A percentile compares a stretch with the other conserved stretches of the same genome.
These are phyloP conservation scores for Mimosa pudica DNA, from an alignment of 306 rosid species.

Conservation along the genomic window DNA sequence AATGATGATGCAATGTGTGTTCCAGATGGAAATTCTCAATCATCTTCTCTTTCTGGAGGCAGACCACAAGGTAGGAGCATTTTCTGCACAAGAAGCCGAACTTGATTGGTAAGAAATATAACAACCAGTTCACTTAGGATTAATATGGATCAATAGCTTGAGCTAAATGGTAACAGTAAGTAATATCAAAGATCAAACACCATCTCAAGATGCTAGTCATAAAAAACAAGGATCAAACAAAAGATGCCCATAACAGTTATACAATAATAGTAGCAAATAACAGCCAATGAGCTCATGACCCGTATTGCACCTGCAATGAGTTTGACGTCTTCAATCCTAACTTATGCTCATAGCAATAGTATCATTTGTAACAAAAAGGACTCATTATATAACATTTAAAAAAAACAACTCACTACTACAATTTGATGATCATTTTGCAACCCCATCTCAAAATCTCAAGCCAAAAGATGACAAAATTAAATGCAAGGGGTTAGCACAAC, in stretches of 20 bases:
- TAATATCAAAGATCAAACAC: background rate
- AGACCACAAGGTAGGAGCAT: slow-evolving; percentile 96
- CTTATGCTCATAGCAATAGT: background rate
- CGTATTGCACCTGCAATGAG: background rate
- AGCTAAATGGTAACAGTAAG: slow-evolving; percentile 9
- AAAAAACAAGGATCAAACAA: background rate
- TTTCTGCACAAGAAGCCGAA: slow-evolving; percentile 55
- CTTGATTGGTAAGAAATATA: slow-evolving; percentile 17
- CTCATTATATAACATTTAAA: background rate
- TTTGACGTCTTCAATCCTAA: background rate
- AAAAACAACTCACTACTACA: background rate
- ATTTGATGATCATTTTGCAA: background rate
- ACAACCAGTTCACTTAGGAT: slow-evolving; percentile 10
- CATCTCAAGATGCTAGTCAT: background rate
- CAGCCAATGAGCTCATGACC: background rate
- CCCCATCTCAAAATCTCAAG: background rate
- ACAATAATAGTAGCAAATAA: background rate
- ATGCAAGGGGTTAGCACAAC: too few relatives aligned
- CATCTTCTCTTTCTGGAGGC: slow-evolving; percentile 93
- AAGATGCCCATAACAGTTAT: background rate
- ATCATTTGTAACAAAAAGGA: background rate
- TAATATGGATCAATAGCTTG: background rate
- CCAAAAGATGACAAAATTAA: background rate
- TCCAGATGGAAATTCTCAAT: slow-evolving; percentile 41
- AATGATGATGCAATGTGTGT: slow-evolving; percentile 9